Percentiles rank a stretch among this genome's conserved stretches.
Evolutionary conservation across 345 rosid species (phyloP).

Genomic region (Syzygium oleosum): DNA sequence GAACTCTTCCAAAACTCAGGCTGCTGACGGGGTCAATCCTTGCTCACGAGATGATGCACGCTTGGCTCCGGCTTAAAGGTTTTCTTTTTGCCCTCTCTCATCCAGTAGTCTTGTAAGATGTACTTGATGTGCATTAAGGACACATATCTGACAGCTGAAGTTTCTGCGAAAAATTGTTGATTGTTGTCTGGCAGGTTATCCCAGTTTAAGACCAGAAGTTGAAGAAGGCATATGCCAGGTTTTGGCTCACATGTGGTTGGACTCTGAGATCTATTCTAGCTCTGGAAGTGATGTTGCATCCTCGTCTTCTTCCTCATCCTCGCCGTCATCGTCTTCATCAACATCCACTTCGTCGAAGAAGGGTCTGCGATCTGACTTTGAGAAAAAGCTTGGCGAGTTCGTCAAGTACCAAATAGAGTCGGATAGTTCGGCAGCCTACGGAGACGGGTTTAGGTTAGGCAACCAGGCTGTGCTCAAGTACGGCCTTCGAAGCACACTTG

Average conservation of each 20-base stretch:
- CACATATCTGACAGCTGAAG: neutral
- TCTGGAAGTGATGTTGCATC: slow-evolving; percentile 39
- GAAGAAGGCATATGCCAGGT: slow-evolving; percentile 99
- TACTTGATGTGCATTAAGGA: neutral
- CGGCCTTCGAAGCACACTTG: slow-evolving; percentile 75
- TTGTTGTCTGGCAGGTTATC: slow-evolving; percentile 45
- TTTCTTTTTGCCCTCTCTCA: neutral
- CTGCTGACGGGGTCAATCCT: slow-evolving; percentile 93
- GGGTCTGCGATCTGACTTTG: slow-evolving; percentile 77
- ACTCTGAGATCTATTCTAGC: slow-evolving; percentile 64
- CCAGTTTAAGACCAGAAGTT: slow-evolving; percentile 78
- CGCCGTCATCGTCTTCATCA: slow-evolving; percentile 14
- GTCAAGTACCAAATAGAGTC: slow-evolving; percentile 85
- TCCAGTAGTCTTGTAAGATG: neutral
- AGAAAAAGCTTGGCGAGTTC: slow-evolving; percentile 88
- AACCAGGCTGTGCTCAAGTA: slow-evolving; percentile 58
- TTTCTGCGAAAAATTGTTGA: neutral
- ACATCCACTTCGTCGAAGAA: slow-evolving; percentile 62
- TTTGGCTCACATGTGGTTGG: slow-evolving; percentile 95
- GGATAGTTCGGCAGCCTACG: slow-evolving; percentile 75
- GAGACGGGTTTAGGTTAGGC: slow-evolving; percentile 85
- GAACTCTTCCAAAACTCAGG: slow-evolving; percentile 23
- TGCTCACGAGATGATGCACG: slow-evolving; percentile 99
- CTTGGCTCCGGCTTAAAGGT: slow-evolving; percentile 99
- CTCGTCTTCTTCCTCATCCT: slow-evolving; percentile 40